Base-by-base conservation (phyloP, 202 grass and related monocot species). In the Sporobolus alterniflorus region DNA sequence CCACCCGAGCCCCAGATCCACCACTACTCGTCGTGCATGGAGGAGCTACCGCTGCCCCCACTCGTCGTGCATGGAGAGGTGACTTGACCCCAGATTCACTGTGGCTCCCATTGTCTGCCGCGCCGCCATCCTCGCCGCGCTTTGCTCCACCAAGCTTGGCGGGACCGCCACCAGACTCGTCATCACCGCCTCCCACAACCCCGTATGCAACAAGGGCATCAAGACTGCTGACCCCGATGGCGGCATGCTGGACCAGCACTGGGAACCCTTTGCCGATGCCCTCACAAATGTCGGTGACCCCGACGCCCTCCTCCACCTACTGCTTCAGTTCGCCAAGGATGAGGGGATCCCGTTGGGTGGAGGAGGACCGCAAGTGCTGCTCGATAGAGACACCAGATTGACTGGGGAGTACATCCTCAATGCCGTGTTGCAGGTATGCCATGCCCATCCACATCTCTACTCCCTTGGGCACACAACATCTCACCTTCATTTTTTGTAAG, bases 131-230 rank as follows among this genome's bases (percentile, higher is more conserved):
- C 60, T 95, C 31, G 96, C 92, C 24, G 93, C 90, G 11, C 75
- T 98, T 76, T 90, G 92, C 61, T 93, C 96, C 2, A 15, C 88
- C 44, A 95, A 89, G 87, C 78, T 86, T 49, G 90, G 82, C 51
- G 89, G 87, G 22, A 83, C 96, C 40, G 50, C 82, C 4, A 41
- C 90, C 1, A 92, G 96, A 30, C 33, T 98, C 63, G 90, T 94
- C 79, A 88, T 98, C 67, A 98, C 96, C 9, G 96, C 91, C 32
- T 98, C 93, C 47, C 96, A 98, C 85, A 98, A 98, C 80, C 89
- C 87, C 31, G 28, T 95, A 15, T 17, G 25, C 50, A 91, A 98
- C 68, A 98, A 98, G 33, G 93, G 96, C 76, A 87, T 98, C 44
- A 95, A 95, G 89, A 95, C 95, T 61, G 91, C 91, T 31, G 96